Evolutionary conservation across 2,329 filamentous ascomycete genomes (phyloP), one percentile per base, ranked within the genome.

Genomic region (Penicillium sp.): DNA sequence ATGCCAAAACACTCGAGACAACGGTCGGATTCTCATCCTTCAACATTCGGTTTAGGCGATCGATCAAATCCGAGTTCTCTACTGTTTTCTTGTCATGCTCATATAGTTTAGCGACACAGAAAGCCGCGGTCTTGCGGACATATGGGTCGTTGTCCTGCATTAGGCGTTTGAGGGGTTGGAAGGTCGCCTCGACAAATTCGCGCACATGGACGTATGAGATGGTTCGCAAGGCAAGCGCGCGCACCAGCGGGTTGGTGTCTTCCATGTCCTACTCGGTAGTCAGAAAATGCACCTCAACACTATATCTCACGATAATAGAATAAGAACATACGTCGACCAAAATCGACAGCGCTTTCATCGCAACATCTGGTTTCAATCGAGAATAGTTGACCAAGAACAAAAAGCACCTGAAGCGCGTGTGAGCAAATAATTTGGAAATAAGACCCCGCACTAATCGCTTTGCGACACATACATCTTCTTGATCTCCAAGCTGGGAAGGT

Each of bases 181-280:
- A 85, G 0, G 91, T 95, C 10, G 91, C 89, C 74, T 96, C 90
- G 64, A 97, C 91, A 68, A 95, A 99, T 70, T 99, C 92, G 61
- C 89, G 86, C 39, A 99, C 94, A 70, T 99, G 93, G 59, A 99
- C 88, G 70, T 99, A 99, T 10, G 94, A 97, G 78, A 99, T 94
- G 49, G 94, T 99, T 55, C 94, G 88, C 30, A 99, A 79, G 15
- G 94, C 91, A 24, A 99, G 83, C 4, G 94, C 94, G 68, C 94
- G 87, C 34, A 97, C 92, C 1, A 99, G 80, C 1, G 94, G 94
- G 67, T 96, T 99, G 27, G 83, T 81, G 68, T 97, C 93, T 70
- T 93, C 88, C 87, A 97, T 91, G 70, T 99, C 94, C 87, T 95
- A 44, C 33, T 12, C 20, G 18, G 17, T 13, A 15, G 42, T 46